Evolutionary conservation across 2,329 filamentous ascomycete genomes (phyloP), one percentile per base, ranked within the genome.

Genomic region (Botrytis squamosa): DNA sequence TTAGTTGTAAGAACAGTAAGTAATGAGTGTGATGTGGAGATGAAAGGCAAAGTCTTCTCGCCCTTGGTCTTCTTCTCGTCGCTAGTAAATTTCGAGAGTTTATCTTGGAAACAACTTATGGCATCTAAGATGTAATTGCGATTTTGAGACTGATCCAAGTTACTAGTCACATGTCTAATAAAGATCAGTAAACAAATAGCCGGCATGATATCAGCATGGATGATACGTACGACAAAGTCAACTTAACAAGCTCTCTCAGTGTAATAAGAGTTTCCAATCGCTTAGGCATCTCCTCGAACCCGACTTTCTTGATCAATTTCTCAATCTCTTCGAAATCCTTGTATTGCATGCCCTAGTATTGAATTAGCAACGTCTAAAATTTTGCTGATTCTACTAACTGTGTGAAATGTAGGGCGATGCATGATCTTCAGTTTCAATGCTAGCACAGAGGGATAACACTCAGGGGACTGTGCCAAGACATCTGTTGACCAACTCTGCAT

Each of bases 391-490:
- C 4, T 49, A 67, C 71, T 57, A 22, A 63, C 46, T 38, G 86
- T 81, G 76, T 88, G 86, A 73, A 87, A 87, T 0, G 86, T 87
- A 0, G 87, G 83, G n/a, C 83, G 83, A 8, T 80, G 79, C 84
- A 88, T 87, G 38, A 88, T 79, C 77, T 86, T 88, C 4, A 83
- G 79, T 75, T 85, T 83, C 66, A 89, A 77, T 33, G 84, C 82
- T 10, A 89, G 80, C 8, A 86, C 77, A 55, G 75, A 73, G 44
- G 77, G 74, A 71, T 79, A 72, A n/a, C 78, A 59, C 46, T 74
- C 68, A 38, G 72, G 72, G 3, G 73, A 73, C 18, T 70, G 63
- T 44, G 73, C 57, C 9, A 75, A 46, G 3, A 70, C 25, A 42
- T 72, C 57, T 38, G 70, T 66, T 22, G 75, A 49, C 78, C 78